phyloP scores from a whole-genome alignment of 2,329 filamentous ascomycete genomes.

The Apiospora sp. region DNA sequence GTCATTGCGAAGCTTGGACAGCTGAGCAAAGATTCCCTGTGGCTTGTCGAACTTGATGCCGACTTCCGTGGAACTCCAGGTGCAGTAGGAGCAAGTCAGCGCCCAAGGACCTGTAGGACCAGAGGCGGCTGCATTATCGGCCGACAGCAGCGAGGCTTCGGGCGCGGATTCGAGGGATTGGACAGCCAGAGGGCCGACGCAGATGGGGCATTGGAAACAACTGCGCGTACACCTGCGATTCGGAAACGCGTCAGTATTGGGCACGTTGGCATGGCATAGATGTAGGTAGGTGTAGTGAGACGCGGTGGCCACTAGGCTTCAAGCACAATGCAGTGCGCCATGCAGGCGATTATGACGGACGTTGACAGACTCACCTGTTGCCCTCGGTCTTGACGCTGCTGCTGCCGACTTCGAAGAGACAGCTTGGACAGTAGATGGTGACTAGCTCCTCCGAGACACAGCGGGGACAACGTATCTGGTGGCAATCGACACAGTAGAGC shows the following conservation, averaged over 20 bases:
- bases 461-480: conserved; percentile 91
- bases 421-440: conserved; percentile 94
- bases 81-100: conserved; percentile 87
- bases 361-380: conserved; percentile 71
- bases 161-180: conserved; percentile 70
- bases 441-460: conserved; percentile 94
- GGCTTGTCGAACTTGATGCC: conserved; percentile 90
- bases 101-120: conserved; percentile 68
- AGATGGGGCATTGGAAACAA: conserved; percentile 94
- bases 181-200: conserved; percentile 80
- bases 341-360: conserved; percentile 8
- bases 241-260: conserved; percentile 24
- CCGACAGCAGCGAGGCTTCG: conserved; percentile 52
- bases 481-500: conserved; percentile 96
- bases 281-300: not conserved
- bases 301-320: not conserved
- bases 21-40: conserved; percentile 83
- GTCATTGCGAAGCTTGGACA: conserved; percentile 74
- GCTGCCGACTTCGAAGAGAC: conserved; percentile 93
- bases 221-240: conserved; percentile 81
- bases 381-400: conserved; percentile 92
- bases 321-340: conserved; percentile 3
- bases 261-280: not conserved
- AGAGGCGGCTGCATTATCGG: conserved; percentile 49
- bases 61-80: conserved; percentile 90